Percentiles rank a stretch among this genome's conserved stretches.
Conservation (phyloP, 768 basidiomycete genomes). For the Pleurotus pulmonarius region DNA sequence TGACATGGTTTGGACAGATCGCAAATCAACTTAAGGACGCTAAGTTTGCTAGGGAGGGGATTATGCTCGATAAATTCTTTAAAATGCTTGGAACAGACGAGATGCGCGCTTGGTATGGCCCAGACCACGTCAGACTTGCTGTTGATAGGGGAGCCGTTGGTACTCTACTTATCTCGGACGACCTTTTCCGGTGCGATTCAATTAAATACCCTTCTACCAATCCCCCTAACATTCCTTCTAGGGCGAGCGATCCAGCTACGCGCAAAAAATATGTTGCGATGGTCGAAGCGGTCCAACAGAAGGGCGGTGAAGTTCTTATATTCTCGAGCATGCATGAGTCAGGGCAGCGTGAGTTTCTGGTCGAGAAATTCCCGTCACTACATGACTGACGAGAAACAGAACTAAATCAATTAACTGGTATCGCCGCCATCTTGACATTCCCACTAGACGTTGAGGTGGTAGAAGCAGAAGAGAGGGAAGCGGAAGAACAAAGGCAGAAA, state of each 20-base stretch:
- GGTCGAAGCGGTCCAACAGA: conserved; percentile 84
- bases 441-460: conserved; percentile 95
- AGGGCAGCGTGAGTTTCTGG: conserved; percentile 79
- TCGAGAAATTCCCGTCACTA: not conserved
- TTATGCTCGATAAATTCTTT: conserved; percentile 95
- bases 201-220: not conserved
- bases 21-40: conserved; percentile 82
- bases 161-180: conserved; percentile 91
- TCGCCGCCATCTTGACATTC: conserved; percentile 94
- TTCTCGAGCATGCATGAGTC: conserved; percentile 99
- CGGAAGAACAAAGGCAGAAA: conserved; percentile 65
- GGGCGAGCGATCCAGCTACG: conserved; percentile 73
- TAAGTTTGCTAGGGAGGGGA: conserved; percentile 92
- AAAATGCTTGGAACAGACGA: conserved; percentile 96
- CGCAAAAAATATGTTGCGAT: conserved; percentile 84
- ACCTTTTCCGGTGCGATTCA: conserved; percentile 74
- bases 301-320: conserved; percentile 91
- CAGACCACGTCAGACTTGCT: conserved; percentile 88
- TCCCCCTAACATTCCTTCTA: conserved; percentile 23
- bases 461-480: conserved; percentile 86
- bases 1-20: conserved; percentile 41
- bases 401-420: conserved; percentile 91
- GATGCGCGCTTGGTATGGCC: conserved; percentile 98
- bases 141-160: conserved; percentile 93
- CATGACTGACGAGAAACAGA: conserved; percentile 43